Percentiles rank a stretch among this genome's conserved stretches.
phyloP scores from a whole-genome alignment of 2,329 filamentous ascomycete species.

The Sordariomycetes sp. region DNA sequence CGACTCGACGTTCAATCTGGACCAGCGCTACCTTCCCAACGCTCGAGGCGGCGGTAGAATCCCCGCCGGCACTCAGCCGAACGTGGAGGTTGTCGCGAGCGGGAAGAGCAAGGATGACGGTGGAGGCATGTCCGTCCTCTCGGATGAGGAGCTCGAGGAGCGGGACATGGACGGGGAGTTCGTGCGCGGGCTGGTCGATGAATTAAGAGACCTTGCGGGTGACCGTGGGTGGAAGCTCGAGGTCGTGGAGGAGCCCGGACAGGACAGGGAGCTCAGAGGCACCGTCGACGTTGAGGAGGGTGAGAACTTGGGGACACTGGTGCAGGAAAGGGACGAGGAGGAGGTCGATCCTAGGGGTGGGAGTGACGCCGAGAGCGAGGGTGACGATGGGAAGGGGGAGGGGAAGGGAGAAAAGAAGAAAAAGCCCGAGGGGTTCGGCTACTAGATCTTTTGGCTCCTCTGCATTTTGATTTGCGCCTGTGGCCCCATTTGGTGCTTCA shows the following conservation, averaged over 20 bases:
- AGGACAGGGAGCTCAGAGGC: conserved; percentile 52
- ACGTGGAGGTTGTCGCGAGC: background rate
- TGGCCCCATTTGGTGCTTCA: no score
- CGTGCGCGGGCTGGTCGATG: conserved; percentile 57
- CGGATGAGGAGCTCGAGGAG: conserved; percentile 56
- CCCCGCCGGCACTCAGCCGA: background rate
- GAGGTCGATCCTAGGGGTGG: background rate
- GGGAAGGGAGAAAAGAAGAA: background rate
- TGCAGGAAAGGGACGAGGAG: background rate
- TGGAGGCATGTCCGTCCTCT: conserved; percentile 49
- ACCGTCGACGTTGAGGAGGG: conserved; percentile 51
- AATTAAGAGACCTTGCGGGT: conserved; percentile 58
- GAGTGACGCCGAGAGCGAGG: background rate
- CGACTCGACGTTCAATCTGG: conserved; percentile 32
- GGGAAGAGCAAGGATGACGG: conserved; percentile 39
- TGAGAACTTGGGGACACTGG: conserved; percentile 6
- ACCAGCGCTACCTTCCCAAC: conserved; percentile 24
- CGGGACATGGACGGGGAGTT: conserved; percentile 55
- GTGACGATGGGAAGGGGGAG: background rate
- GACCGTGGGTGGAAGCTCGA: conserved; percentile 72
- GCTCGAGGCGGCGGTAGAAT: background rate
- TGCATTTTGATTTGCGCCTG: no score
- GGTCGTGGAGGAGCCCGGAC: conserved; percentile 57
- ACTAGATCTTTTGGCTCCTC: no score
- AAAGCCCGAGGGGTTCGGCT: background rate